phyloP scores from a whole-genome alignment of 1,139 yeast species.

The Nakaseomyces bracarensis region DNA sequence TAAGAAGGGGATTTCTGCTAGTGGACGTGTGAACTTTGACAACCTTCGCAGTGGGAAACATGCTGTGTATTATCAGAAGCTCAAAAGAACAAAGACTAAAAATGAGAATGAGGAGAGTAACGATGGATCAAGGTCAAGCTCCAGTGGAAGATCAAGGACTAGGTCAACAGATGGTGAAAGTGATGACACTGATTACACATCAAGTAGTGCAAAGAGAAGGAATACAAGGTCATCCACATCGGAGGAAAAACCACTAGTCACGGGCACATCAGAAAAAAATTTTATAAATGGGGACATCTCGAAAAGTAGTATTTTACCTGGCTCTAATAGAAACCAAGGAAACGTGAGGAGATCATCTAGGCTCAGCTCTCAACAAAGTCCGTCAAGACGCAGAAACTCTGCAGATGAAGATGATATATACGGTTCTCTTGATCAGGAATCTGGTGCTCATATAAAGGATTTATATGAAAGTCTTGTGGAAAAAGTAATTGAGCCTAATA shows the following conservation, averaged over 20 bases:
- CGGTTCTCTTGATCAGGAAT: slow-evolving; percentile 6
- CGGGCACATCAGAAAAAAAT: slow-evolving; percentile 9
- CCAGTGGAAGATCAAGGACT: background rate
- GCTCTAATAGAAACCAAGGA: slow-evolving; percentile 7
- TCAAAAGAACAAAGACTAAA: slow-evolving; percentile 6
- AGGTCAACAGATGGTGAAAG: slow-evolving; percentile 1
- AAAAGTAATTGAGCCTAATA: slow-evolving; percentile 24
- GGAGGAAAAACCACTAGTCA: background rate
- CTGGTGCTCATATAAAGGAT: slow-evolving; percentile 16
- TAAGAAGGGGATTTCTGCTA: slow-evolving; percentile 28
- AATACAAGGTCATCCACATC: background rate
- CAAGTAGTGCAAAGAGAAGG: background rate
- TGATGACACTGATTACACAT: slow-evolving; percentile 7
- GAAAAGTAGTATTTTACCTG: slow-evolving; percentile 16
- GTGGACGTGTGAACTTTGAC: slow-evolving; percentile 29
- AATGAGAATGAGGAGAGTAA: background rate
- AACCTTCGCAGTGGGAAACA: slow-evolving; percentile 24
- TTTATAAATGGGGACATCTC: slow-evolving; percentile 17
- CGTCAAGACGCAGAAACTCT: slow-evolving; percentile 9
- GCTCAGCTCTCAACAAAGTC: slow-evolving; percentile 10
- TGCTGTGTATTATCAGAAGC: slow-evolving; percentile 23
- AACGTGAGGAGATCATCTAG: slow-evolving; percentile 5
- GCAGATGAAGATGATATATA: slow-evolving; percentile 6
- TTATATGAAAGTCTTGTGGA: slow-evolving; percentile 28
- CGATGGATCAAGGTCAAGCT: slow-evolving; percentile 1